phyloP scores from a whole-genome alignment of 192 early-diverging fungal genomes.

The Helicostylum pulchrum region DNA sequence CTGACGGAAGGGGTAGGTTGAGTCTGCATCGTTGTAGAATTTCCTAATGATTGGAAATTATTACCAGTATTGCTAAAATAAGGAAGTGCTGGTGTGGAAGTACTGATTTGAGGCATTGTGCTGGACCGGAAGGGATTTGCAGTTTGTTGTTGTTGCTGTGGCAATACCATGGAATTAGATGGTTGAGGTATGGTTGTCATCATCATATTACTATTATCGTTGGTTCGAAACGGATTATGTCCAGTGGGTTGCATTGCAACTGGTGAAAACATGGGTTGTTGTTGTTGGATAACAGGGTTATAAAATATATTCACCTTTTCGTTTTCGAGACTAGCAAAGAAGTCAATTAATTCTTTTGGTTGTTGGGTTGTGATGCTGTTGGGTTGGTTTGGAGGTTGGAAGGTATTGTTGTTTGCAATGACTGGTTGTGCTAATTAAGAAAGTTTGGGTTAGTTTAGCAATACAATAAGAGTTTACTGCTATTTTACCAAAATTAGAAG shows the following conservation, averaged over 20 bases:
- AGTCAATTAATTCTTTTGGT: conserved; percentile 25
- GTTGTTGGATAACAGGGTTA: conserved; percentile 2
- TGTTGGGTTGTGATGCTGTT: conserved; percentile 20
- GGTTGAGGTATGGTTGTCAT: neutral
- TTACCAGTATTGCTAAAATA: neutral
- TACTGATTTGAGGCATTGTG: conserved; percentile 7
- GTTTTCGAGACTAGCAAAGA: conserved; percentile 30
- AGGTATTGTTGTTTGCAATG: neutral
- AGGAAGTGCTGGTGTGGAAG: neutral
- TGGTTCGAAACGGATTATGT: neutral
- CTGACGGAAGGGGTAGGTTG: neutral
- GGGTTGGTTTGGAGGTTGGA: neutral
- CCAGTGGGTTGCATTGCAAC: conserved; percentile 6
- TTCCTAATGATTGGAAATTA: neutral
- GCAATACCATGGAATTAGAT: conserved; percentile 11
- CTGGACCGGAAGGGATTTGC: conserved; percentile 28
- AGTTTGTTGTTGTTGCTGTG: neutral
- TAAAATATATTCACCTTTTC: conserved; percentile 19
- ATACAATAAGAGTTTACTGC: neutral
- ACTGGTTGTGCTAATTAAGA: neutral
- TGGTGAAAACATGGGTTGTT: neutral
- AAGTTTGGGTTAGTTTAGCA: neutral
- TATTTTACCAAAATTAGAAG: neutral
- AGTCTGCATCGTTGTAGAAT: neutral
- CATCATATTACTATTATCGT: too few relatives aligned